phyloP scores from a whole-genome alignment of 2,329 filamentous ascomycete species.

The Pestalotiopsis sp. region DNA sequence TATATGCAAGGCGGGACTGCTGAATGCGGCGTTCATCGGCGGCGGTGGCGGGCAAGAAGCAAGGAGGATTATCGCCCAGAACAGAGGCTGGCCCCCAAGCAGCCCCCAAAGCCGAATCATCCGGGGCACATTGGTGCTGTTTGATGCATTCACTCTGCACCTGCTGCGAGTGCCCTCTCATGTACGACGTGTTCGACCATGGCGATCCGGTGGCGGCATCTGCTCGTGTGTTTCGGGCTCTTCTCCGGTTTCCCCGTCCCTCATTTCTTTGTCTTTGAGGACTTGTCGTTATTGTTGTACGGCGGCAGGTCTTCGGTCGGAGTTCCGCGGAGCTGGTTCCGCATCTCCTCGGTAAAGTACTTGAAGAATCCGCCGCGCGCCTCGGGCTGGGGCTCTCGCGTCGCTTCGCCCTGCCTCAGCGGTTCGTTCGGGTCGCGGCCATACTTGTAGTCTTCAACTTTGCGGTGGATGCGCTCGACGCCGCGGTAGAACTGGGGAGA shows the following conservation, averaged over 20 bases:
- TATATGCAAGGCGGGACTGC: background rate
- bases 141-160: no score
- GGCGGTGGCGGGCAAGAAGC: background rate
- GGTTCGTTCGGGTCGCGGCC: constrained; percentile 55
- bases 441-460: constrained; percentile 49
- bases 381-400: constrained; percentile 35
- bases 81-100: background rate
- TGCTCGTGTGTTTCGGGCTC: background rate
- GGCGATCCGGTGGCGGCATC: background rate
- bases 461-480: constrained; percentile 54
- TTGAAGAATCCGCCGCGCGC: constrained; percentile 38
- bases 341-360: constrained; percentile 54
- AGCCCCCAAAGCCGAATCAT: background rate
- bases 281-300: background rate
- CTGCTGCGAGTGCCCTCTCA: no score
- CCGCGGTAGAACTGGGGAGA: constrained; percentile 54
- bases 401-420: constrained; percentile 54
- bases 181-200: background rate
- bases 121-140: background rate
- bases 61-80: background rate
- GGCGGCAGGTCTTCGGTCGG: constrained; percentile 25
- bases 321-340: constrained; percentile 50
- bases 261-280: background rate
- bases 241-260: no score
- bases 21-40: background rate